Base-by-base conservation (phyloP, 225 moss, liverwort and hornwort genomes). In the Straminergon stramineum region DNA sequence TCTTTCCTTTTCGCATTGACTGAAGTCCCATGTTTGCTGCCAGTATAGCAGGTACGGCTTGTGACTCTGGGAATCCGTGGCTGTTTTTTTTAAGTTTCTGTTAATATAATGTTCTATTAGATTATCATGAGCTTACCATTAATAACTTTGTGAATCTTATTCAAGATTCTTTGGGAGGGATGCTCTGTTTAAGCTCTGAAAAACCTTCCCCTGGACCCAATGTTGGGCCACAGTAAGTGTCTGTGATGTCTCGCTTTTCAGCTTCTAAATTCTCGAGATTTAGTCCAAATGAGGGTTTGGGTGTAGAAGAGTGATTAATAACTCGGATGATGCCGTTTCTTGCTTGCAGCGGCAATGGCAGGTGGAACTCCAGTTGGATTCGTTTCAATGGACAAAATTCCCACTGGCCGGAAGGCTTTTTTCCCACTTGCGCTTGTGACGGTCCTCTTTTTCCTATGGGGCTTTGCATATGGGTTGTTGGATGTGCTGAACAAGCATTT, bases 401-500 rank as follows among this genome's bases (percentile, higher is more conserved):
- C 92, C 51, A 91, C 88, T 1, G 93, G 93, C 1, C 86, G 63
- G 26, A 91, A 92, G 77, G 92, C 93, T 3, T 9, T 86, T 19
- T 60, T 43, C 9, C 92, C 94, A 6, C 87, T 94, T 18, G 56
- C 64, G 6, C 82, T 94, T 26, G 91, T 93, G 56, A 94, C 94
- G 1, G 12, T 37, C 51, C 91, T 94, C 10, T 94, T 94, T 79
- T 94, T 94, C 31, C 26, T 94, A 8, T 92, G 91, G 93, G 91
- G 94, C 16, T 94, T 94, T 84, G 90, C 91, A 0, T 93, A 91
- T 57, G 93, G 94, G 26, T 84, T 94, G 39, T 31, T 93, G 62
- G 93, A 94, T 70, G 91, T 94, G 7, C 6, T 93, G 13, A 94
- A 91, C 64, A 92, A 91, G 77, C 93, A 94, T 51, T 91, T 94